Base-by-base conservation (phyloP, 192 early-diverging fungal genomes). In the Coemansia sp. region DNA sequence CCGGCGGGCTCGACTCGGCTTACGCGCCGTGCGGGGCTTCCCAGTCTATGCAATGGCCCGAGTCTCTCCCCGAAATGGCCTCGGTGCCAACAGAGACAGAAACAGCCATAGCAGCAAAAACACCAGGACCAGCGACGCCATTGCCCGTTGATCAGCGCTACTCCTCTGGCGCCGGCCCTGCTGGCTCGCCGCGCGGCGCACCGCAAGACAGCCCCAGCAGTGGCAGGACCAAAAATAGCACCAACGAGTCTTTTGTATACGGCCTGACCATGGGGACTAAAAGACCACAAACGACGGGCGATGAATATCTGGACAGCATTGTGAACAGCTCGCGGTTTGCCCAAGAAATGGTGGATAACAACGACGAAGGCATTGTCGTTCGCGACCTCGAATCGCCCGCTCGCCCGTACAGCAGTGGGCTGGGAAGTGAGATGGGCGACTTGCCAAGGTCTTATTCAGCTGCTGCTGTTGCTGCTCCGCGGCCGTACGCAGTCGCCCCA, bases 271-370 rank as follows among this genome's bases (percentile, higher is more conserved):
- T 48, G 20, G 47, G 46, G 22, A 47, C 67, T 0, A 47, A 27
- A 28, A 36, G 54, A 4, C 57, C 55, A 1, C 59, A 72, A 22
- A 60, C 70, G 11, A 78, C 75, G 0, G 75, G 75, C 1, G 75
- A 78, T 27, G 62, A 62, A 18, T 69, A 69, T 23, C 52, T 78
- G 42, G 75, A 78, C 64, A 72, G 68, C 36, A 72, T 78, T 24
- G 61, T 78, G 16, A 78, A 78, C 18, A 78, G 75, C 67, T 72
- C 75, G 48, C 62, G 70, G 8, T 78, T 78, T 66, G 75, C 75
- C 19, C 61, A 63, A 5, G 75, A 78, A 10, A 36, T 78, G 6
- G 59, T 74, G 62, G 72, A 72, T 24, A 49, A 50, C 19, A 63
- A 57, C 8, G 53, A 61, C 45, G 60, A 76, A 9, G 51, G 34